Conservation (phyloP, 2,329 filamentous ascomycete genomes). For the Seiridium unicorne region DNA sequence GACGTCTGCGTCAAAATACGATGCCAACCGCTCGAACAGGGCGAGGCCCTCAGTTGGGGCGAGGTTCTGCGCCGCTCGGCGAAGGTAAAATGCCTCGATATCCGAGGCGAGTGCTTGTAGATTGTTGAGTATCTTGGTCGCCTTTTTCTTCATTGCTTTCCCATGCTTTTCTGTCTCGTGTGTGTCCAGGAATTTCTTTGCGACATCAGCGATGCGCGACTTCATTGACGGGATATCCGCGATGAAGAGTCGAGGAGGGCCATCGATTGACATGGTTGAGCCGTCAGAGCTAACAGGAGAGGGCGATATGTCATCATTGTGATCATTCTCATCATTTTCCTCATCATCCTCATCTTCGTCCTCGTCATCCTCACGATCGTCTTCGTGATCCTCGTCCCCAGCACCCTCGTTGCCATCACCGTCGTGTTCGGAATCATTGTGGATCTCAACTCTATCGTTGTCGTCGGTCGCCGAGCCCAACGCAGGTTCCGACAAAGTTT, state of each 20-base stretch:
- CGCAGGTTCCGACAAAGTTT: constrained; percentile 25
- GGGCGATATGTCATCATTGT: constrained; percentile 60
- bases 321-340: constrained; percentile 40
- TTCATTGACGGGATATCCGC: constrained; percentile 59
- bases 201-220: constrained; percentile 71
- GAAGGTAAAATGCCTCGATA: constrained; percentile 69
- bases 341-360: constrained; percentile 54
- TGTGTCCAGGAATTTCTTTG: constrained; percentile 78
- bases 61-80: constrained; percentile 44
- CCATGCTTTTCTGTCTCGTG: constrained; percentile 77
- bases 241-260: constrained; percentile 46
- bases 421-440: constrained; percentile 51
- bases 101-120: constrained; percentile 70
- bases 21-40: constrained; percentile 74
- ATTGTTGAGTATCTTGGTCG: constrained; percentile 69
- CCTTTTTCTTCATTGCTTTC: constrained; percentile 75
- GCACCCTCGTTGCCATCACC: constrained; percentile 53
- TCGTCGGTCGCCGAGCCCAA: constrained; percentile 31
- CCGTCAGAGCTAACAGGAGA: constrained; percentile 66
- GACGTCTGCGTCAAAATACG: constrained; percentile 85
- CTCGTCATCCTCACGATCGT: constrained; percentile 44
- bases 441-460: constrained; percentile 32
- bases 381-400: constrained; percentile 48
- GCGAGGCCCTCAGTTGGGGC: constrained; percentile 52
- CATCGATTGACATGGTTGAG: constrained; percentile 64